These are phyloP conservation scores for Takakia lepidozioides DNA, from an alignment of 225 moss, liverwort and hornwort genomes.

Conservation along the genomic window DNA sequence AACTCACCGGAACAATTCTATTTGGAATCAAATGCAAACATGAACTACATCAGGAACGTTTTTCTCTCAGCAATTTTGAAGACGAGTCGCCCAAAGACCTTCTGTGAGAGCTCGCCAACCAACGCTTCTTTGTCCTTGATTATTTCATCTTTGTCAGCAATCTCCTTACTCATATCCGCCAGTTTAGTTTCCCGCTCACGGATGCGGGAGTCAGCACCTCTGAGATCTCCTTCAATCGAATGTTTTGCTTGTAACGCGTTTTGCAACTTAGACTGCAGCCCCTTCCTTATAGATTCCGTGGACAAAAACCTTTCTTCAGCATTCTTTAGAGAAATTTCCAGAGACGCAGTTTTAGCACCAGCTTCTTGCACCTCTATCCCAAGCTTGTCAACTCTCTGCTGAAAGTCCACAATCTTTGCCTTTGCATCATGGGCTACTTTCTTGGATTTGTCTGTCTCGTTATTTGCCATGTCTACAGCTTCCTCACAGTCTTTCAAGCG, in stretches of 20 bases:
- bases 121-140: neutral
- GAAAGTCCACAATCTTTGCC: constrained; percentile 22
- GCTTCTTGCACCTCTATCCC: constrained; percentile 42
- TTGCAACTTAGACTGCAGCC: no score
- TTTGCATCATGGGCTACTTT: constrained; percentile 33
- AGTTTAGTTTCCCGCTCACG: no score
- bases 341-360: constrained; percentile 18
- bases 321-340: constrained; percentile 33
- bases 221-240: no score
- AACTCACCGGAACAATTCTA: no score
- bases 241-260: no score
- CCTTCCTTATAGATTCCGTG: constrained; percentile 6
- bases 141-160: constrained; percentile 2
- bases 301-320: constrained; percentile 10
- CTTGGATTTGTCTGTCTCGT: constrained; percentile 57
- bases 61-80: no score
- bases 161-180: neutral
- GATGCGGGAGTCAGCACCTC: no score
- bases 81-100: no score
- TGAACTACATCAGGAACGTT: no score
- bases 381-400: constrained; percentile 24
- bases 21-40: no score
- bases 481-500: constrained; percentile 32
- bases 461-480: constrained; percentile 37
- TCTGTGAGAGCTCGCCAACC: no score